These are phyloP conservation scores for Cicer judaicum DNA, from an alignment of 306 rosid genomes.

Conservation along the genomic window DNA sequence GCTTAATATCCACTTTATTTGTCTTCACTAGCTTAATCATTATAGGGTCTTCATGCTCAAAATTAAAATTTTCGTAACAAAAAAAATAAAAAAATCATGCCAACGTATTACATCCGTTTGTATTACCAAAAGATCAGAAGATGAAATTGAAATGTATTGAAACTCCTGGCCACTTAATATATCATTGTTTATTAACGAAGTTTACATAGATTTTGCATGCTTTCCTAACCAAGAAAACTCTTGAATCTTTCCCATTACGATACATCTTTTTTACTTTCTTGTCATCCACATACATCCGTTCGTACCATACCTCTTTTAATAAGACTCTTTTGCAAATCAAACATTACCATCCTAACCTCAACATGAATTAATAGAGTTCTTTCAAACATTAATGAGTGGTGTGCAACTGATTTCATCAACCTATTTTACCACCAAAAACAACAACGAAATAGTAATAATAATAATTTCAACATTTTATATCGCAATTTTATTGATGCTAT, in stretches of 20 bases:
- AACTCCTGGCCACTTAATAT: no score
- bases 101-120: not conserved
- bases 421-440: no score
- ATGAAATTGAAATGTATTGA: not conserved
- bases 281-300: not conserved
- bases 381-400: not conserved
- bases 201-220: not conserved
- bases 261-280: not conserved
- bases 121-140: not conserved
- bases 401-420: no score
- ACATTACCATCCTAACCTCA: not conserved
- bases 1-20: not conserved
- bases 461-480: no score
- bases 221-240: not conserved
- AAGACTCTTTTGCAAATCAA: not conserved
- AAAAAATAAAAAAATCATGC: not conserved
- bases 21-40: not conserved
- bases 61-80: not conserved
- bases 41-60: not conserved
- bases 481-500: no score
- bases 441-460: no score
- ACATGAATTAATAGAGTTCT: not conserved
- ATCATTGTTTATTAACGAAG: not conserved
- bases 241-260: no score
- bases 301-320: not conserved